These are phyloP conservation scores for Ophiobolus disseminans DNA, from an alignment of 2,329 filamentous ascomycete genomes.

Conservation along the genomic window DNA sequence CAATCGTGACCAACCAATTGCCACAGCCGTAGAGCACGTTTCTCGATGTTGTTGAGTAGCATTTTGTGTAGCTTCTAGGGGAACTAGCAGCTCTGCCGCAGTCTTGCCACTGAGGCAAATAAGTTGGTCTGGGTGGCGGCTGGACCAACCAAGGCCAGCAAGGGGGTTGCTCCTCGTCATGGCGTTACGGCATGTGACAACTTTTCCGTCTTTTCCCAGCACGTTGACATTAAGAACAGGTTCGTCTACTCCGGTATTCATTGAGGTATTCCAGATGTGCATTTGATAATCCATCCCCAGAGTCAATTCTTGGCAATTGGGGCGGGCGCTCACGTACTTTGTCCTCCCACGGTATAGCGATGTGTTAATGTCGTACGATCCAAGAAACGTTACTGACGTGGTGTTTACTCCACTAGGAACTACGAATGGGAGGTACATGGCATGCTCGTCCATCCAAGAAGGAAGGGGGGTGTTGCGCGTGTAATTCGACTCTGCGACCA, in stretches of 20 bases:
- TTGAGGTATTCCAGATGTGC: not conserved
- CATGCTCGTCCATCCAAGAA: conserved; percentile 56
- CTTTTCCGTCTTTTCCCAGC: not conserved
- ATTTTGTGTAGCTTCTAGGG: conserved; percentile 9
- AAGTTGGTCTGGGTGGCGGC: too few relatives aligned
- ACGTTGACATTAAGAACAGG: too few relatives aligned
- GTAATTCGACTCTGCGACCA: conserved; percentile 55
- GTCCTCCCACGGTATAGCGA: conserved; percentile 35
- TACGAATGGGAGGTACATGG: conserved; percentile 58
- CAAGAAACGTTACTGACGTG: too few relatives aligned
- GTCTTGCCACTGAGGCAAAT: conserved; percentile 3
- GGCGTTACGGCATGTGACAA: too few relatives aligned
- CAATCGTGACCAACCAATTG: conserved; percentile 35
- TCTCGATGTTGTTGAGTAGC: conserved; percentile 17
- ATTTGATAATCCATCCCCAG: not conserved
- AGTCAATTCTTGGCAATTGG: conserved; percentile 37
- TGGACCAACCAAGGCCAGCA: too few relatives aligned
- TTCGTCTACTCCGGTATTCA: too few relatives aligned
- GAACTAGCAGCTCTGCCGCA: conserved; percentile 17
- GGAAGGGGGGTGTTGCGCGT: conserved; percentile 54
- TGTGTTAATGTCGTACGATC: too few relatives aligned
- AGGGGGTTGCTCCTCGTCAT: too few relatives aligned
- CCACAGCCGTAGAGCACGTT: conserved; percentile 23
- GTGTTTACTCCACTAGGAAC: too few relatives aligned
- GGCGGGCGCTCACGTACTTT: conserved; percentile 38